phyloP scores from a whole-genome alignment of 148 eudicot genomes.

The Salicornia ramosissima region DNA sequence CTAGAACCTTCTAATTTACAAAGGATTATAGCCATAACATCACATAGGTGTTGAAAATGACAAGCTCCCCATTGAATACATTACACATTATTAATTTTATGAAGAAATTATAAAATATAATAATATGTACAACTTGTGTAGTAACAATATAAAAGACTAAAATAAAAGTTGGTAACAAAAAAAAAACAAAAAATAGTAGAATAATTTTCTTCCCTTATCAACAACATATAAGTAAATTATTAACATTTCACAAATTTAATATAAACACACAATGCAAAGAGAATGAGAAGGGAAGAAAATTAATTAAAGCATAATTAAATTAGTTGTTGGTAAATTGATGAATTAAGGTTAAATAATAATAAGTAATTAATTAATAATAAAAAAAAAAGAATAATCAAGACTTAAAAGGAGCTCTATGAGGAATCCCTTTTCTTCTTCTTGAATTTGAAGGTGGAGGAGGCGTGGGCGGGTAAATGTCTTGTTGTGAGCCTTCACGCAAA shows the following conservation, averaged over 20 bases:
- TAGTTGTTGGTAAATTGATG: background rate
- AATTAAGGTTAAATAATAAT: background rate
- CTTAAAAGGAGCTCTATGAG: conserved; percentile 85
- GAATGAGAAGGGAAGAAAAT: background rate
- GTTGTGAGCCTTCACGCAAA: conserved; percentile 55
- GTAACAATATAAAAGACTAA: background rate
- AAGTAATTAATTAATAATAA: background rate
- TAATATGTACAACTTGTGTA: conserved; percentile 5
- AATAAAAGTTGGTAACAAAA: background rate
- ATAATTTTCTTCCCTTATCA: background rate
- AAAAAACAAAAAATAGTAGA: too few relatives aligned
- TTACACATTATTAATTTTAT: too few relatives aligned
- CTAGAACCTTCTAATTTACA: too few relatives aligned
- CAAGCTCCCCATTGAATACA: too few relatives aligned
- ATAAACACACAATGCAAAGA: conserved; percentile 5
- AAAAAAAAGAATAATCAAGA: conserved; percentile 30
- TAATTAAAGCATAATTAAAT: conserved; percentile 6
- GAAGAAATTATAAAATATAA: too few relatives aligned
- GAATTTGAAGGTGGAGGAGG: conserved; percentile 59
- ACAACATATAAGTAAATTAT: background rate
- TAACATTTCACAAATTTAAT: background rate
- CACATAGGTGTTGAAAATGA: too few relatives aligned
- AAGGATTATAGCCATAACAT: too few relatives aligned
- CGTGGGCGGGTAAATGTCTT: conserved; percentile 59
- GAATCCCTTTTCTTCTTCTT: conserved; percentile 89